Evolutionary conservation across 768 basidiomycete genomes (phyloP).

Genomic region (Pulveroboletus frians): DNA sequence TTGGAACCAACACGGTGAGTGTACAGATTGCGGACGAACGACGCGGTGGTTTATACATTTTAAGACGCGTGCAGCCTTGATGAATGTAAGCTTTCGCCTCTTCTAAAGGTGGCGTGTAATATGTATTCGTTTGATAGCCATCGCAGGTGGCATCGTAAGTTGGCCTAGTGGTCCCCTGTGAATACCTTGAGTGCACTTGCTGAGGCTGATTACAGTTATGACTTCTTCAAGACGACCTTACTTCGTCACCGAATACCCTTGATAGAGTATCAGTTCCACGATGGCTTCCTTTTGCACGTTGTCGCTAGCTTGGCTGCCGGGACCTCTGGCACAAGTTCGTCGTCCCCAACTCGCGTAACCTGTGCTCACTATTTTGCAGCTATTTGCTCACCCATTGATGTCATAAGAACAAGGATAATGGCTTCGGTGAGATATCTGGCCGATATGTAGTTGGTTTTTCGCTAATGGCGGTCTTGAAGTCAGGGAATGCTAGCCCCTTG

Average conservation of each 20-base stretch:
- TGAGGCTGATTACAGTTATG: constrained; percentile 48
- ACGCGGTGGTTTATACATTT: constrained; percentile 2
- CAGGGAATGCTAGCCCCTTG: constrained; percentile 43
- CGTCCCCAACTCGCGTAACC: not conserved
- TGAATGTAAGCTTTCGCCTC: constrained; percentile 53
- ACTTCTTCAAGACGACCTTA: constrained; percentile 63
- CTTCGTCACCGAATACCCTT: constrained; percentile 50
- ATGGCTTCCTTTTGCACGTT: constrained; percentile 63
- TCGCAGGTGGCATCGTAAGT: constrained; percentile 84
- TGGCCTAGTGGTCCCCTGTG: not conserved
- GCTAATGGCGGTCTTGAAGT: constrained; percentile 34
- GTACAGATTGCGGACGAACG: not conserved
- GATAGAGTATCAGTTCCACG: constrained; percentile 55
- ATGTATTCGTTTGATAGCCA: constrained; percentile 36
- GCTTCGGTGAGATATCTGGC: constrained; percentile 47
- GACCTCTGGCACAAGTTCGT: constrained; percentile 71
- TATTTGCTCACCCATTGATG: constrained; percentile 74
- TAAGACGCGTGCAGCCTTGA: constrained; percentile 59
- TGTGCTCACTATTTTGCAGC: constrained; percentile 37
- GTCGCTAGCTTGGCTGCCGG: constrained; percentile 66
- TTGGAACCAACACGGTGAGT: constrained; percentile 73
- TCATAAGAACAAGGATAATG: constrained; percentile 74
- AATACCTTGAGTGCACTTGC: not conserved
- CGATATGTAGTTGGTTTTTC: not conserved
- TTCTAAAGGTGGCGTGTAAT: constrained; percentile 1